Conservation (phyloP, 2,329 filamentous ascomycete genomes). For the Botrytis byssoidea region DNA sequence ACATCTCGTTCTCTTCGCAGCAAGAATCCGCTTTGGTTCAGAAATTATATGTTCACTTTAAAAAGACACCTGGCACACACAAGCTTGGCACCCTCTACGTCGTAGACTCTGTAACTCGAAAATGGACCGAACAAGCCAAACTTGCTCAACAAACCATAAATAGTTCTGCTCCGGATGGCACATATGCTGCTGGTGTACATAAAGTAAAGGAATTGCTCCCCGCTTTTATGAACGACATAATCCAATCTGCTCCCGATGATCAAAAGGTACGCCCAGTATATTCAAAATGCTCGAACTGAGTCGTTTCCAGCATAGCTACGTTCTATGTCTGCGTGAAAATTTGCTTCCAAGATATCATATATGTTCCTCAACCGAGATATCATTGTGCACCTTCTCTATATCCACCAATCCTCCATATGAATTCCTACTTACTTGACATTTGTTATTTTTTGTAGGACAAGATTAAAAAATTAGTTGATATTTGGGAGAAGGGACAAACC, state of each 20-base stretch:
- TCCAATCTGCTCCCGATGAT: constrained; percentile 81
- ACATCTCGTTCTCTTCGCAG: constrained; percentile 26
- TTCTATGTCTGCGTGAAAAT: constrained; percentile 28
- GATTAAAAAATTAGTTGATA: constrained; percentile 91
- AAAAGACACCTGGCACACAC: constrained; percentile 89
- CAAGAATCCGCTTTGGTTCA: constrained; percentile 94
- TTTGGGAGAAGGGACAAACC: constrained; percentile 94
- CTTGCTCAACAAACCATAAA: constrained; percentile 78
- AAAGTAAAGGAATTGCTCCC: constrained; percentile 95
- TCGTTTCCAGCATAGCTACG: constrained; percentile 24
- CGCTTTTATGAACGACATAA: constrained; percentile 91
- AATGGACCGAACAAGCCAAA: constrained; percentile 96
- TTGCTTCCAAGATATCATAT: constrained; percentile 27
- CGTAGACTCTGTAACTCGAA: constrained; percentile 98
- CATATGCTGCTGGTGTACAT: constrained; percentile 91
- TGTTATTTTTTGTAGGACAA: constrained; percentile 71
- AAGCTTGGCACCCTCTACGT: constrained; percentile 99
- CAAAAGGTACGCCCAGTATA: constrained; percentile 81
- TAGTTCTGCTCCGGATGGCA: constrained; percentile 81
- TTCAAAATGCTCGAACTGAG: constrained; percentile 31
- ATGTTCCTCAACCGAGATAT: constrained; percentile 23
- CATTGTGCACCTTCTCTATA: constrained; percentile 18
- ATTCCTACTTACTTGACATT: constrained; percentile 48
- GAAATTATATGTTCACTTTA: constrained; percentile 96
- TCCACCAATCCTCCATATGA: constrained; percentile 26